A percentile compares a stretch with the other conserved stretches of the same genome.
Evolutionary conservation across 495 filamentous ascomycete species (phyloP).

Genomic region (Xylaria acuta): DNA sequence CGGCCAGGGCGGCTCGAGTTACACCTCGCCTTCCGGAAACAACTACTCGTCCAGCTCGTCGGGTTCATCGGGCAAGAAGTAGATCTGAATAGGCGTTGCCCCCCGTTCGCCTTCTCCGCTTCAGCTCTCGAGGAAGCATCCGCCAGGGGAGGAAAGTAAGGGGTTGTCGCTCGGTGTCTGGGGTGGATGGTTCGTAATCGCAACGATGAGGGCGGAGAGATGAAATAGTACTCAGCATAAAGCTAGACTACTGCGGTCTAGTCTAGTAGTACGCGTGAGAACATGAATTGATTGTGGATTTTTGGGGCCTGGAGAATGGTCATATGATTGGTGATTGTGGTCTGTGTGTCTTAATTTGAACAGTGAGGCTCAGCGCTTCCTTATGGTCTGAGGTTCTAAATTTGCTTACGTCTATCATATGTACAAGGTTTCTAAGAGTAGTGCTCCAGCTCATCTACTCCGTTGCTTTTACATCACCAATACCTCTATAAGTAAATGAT

Average conservation of each 20-base stretch:
- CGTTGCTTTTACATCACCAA: too few relatives aligned
- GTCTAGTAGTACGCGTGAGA: neutral
- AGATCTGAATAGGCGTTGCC: neutral
- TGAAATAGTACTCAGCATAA: neutral
- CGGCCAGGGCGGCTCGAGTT: slow-evolving; percentile 49
- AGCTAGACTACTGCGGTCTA: neutral
- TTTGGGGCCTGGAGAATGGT: too few relatives aligned
- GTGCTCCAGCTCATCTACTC: neutral
- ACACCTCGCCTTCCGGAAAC: slow-evolving; percentile 48
- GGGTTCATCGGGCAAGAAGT: slow-evolving; percentile 25
- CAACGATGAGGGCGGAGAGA: neutral
- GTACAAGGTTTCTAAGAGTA: too few relatives aligned
- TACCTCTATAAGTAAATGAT: too few relatives aligned
- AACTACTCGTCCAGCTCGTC: slow-evolving; percentile 32
- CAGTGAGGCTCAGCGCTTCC: neutral
- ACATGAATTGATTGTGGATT: neutral
- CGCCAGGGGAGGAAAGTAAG: neutral
- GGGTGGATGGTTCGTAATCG: neutral
- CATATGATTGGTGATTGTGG: neutral
- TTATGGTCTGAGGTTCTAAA: neutral
- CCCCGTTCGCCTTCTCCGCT: neutral
- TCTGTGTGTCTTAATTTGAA: neutral
- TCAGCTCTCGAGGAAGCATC: neutral
- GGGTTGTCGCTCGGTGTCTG: neutral
- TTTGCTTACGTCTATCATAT: neutral